Evolutionary conservation across 306 rosid genomes (phyloP).

Genomic region (Sindora glabra): DNA sequence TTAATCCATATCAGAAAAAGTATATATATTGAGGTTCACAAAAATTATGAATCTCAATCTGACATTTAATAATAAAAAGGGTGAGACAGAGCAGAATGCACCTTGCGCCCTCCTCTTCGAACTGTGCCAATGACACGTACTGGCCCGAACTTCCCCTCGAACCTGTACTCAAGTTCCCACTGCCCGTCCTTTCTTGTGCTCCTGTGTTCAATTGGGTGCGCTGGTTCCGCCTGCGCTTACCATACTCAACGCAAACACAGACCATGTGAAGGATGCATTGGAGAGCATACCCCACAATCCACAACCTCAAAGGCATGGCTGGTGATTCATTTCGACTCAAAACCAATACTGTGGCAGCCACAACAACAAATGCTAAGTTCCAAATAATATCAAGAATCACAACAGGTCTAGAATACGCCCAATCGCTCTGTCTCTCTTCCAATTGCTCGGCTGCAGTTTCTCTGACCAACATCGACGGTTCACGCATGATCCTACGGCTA

Average conservation of each 20-base stretch:
- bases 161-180: conserved; percentile 37
- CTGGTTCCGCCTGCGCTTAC: conserved; percentile 41
- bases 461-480: conserved; percentile 82
- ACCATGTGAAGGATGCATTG: conserved; percentile 77
- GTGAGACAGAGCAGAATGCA: conserved; percentile 3
- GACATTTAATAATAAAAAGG: not conserved
- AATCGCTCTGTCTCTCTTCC: conserved; percentile 94
- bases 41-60: not conserved
- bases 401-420: conserved; percentile 95
- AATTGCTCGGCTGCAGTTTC: conserved; percentile 94
- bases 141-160: conserved; percentile 40
- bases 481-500: conserved; percentile 76
- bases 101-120: conserved; percentile 55
- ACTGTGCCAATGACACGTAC: conserved; percentile 36
- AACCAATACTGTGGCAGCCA: conserved; percentile 44
- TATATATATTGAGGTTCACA: not conserved
- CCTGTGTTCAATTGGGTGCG: conserved; percentile 17
- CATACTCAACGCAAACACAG: conserved; percentile 70
- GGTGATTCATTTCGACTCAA: conserved; percentile 59
- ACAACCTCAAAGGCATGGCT: conserved; percentile 64
- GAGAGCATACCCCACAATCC: conserved; percentile 73
- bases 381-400: conserved; percentile 79
- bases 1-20: not conserved
- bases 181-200: conserved; percentile 37
- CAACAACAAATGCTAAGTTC: conserved; percentile 75